Evolutionary conservation across 2,329 filamentous ascomycete species (phyloP), one percentile per base, ranked within the genome.

Genomic region (Cercospora zeae-maydis): DNA sequence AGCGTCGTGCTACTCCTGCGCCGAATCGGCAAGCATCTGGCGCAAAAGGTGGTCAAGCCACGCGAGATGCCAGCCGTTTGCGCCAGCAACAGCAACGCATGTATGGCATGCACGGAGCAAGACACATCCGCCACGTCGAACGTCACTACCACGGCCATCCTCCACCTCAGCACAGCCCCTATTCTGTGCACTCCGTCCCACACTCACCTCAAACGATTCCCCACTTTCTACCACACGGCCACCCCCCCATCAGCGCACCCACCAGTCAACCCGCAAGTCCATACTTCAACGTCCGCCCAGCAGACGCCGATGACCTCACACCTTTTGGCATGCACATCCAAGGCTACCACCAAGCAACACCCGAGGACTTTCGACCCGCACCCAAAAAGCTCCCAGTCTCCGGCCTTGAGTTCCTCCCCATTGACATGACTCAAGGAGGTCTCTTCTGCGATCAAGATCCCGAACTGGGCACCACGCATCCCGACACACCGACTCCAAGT

Each of bases 41-140:
- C 13, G 75, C 78, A 11, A 80, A 77, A 66, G 79, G 79, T 30
- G 79, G 79, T 8, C 75, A 78, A 60, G 78, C 78, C 16, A 76
- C 79, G 2, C 63, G 72, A 42, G 70, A 69, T 27, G 72, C 73
- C 7, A 67, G 67, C n/a, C 66, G 69, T 13, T 59, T 68, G 47
- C 67, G 69, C 45, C 68, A 69, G 27, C 59, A 63, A 58, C 63
- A 39, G 45, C 62, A 60, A 21, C 62, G 62, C 39, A 45, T 56
- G 33, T 57, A 63, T 27, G 53, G 59, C 24, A 51, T 55, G 37
- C 49, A 49, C 30, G 14, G 33, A 10, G 13, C 52, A 27, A 47
- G 56, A 52, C 58, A 63, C 52, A 57, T 62, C 58, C 57, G 56
- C 30, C 51, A 55, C 59, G 53, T 36, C 19, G 47, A 60, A 16